A percentile compares a stretch with the other conserved stretches of the same genome.
Conservation (phyloP, 306 rosid genomes). For the Clitoria ternatea region DNA sequence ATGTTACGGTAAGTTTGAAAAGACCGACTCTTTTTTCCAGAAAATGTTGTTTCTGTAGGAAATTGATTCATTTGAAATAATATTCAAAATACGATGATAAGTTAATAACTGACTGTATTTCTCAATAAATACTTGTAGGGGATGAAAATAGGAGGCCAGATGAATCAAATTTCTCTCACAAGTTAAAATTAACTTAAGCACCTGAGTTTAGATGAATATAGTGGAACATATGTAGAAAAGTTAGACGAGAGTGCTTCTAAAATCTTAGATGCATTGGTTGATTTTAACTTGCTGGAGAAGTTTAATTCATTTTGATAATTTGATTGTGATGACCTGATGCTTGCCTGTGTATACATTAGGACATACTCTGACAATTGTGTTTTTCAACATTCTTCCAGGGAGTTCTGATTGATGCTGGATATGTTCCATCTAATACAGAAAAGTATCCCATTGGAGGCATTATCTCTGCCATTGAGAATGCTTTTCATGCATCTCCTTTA, state of each 20-base stretch:
- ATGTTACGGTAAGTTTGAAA: slow-evolving; percentile 85
- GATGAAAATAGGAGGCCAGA: too few relatives aligned
- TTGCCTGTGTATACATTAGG: slow-evolving; percentile 2
- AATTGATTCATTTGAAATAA: background rate
- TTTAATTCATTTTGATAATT: too few relatives aligned
- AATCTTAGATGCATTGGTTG: too few relatives aligned
- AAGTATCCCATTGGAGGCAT: slow-evolving; percentile 93
- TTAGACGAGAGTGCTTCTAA: too few relatives aligned
- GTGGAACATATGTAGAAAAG: too few relatives aligned
- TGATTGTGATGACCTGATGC: background rate
- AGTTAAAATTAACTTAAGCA: too few relatives aligned
- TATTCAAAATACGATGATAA: background rate
- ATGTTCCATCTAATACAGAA: slow-evolving; percentile 77
- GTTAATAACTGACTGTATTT: background rate
- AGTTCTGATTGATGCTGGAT: slow-evolving; percentile 79
- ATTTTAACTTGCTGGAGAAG: too few relatives aligned
- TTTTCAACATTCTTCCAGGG: slow-evolving; percentile 42
- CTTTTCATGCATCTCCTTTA: slow-evolving; percentile 70
- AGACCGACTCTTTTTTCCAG: background rate
- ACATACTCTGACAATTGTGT: slow-evolving; percentile 18
- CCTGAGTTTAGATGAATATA: too few relatives aligned
- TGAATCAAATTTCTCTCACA: too few relatives aligned
- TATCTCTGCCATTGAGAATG: slow-evolving; percentile 85
- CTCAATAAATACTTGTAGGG: too few relatives aligned
- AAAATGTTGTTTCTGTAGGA: slow-evolving; percentile 10